Conservation (phyloP, 2,329 filamentous ascomycete species). For the Ascochyta fabae region DNA sequence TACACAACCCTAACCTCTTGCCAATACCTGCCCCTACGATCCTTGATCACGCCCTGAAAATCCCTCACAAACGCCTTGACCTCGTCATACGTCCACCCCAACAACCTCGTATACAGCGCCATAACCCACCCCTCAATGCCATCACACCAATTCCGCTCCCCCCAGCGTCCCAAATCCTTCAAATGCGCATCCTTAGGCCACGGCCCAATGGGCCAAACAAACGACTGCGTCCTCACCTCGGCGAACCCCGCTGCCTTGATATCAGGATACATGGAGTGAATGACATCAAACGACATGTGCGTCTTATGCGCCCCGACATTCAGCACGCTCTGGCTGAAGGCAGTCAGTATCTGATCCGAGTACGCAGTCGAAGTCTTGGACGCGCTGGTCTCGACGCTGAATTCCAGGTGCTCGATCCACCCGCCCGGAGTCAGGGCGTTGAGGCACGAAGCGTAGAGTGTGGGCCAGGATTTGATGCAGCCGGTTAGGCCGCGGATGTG, state of each 20-base stretch:
- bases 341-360: constrained; percentile 31
- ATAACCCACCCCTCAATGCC: constrained; percentile 52
- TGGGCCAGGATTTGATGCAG: constrained; percentile 50
- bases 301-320: constrained; percentile 28
- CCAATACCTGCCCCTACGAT: constrained; percentile 47
- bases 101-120: constrained; percentile 48
- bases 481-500: constrained; percentile 52
- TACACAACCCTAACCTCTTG: constrained; percentile 48
- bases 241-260: constrained; percentile 38
- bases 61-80: constrained; percentile 45
- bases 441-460: constrained; percentile 49
- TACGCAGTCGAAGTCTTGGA: constrained; percentile 14
- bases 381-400: constrained; percentile 35
- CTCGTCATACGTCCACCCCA: constrained; percentile 46
- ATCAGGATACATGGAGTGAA: constrained; percentile 24
- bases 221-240: constrained; percentile 34
- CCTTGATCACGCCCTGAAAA: constrained; percentile 40
- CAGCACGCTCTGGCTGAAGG: constrained; percentile 26
- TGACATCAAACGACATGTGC: constrained; percentile 34
- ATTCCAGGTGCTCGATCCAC: constrained; percentile 54
- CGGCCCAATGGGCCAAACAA: constrained; percentile 43
- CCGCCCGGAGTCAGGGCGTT: constrained; percentile 50
- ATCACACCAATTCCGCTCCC: constrained; percentile 50
- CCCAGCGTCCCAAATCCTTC: constrained; percentile 46
- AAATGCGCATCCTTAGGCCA: constrained; percentile 43